phyloP scores from a whole-genome alignment of 257 asterid species.

The Nicotiana knightiana region DNA sequence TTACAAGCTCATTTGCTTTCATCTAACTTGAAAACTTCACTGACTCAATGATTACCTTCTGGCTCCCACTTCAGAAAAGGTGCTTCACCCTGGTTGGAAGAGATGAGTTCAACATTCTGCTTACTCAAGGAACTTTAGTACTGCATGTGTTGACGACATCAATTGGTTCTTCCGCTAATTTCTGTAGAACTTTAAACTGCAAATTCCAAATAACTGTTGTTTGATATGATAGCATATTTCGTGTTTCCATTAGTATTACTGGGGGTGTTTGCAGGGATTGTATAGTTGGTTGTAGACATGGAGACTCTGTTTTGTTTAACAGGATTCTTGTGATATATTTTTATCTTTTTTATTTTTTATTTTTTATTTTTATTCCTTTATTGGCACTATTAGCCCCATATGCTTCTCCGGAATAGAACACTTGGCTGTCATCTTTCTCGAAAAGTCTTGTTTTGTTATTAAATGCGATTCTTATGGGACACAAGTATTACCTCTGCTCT shows the following conservation, averaged over 20 bases:
- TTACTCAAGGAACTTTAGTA: constrained; percentile 11
- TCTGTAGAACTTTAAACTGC: constrained; percentile 1
- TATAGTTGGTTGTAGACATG: background rate
- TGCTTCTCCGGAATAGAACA: background rate
- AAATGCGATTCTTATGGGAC: background rate
- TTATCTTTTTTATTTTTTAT: background rate
- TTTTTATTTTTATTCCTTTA: too few species aligned
- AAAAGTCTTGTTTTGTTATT: background rate
- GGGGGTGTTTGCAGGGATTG: constrained; percentile 4
- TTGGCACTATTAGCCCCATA: background rate
- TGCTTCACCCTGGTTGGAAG: constrained; percentile 85
- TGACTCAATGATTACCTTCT: background rate
- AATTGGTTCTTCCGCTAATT: background rate
- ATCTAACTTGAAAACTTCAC: constrained; percentile 4
- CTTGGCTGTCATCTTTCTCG: background rate
- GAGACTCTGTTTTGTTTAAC: constrained; percentile 1
- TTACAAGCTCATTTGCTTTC: background rate
- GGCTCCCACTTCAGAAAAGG: constrained; percentile 50
- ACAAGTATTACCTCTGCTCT: background rate
- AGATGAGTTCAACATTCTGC: constrained; percentile 40
- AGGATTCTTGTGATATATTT: background rate
- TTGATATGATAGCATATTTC: constrained; percentile 3
- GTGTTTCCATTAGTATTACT: background rate
- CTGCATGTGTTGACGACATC: constrained; percentile 1
- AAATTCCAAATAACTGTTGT: constrained; percentile 5